A percentile compares a stretch with the other conserved stretches of the same genome.
phyloP scores from a whole-genome alignment of 2,329 filamentous ascomycete genomes.

The Aspergillus alliaceus region DNA sequence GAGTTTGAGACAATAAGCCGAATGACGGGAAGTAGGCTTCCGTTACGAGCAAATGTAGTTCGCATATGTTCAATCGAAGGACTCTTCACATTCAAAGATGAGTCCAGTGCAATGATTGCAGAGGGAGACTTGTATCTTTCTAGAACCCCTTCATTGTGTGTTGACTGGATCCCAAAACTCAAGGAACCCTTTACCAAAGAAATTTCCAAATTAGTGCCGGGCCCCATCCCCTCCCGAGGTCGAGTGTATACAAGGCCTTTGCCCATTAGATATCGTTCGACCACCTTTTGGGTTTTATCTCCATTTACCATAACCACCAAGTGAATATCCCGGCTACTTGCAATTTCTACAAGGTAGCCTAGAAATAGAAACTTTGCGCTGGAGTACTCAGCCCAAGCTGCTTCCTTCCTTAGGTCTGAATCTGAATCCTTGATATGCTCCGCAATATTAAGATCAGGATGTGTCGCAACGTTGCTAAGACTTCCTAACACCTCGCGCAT shows the following conservation, averaged over 20 bases:
- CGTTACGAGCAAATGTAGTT: constrained; percentile 35
- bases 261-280: constrained; percentile 45
- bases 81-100: constrained; percentile 40
- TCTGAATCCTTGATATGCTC: constrained; percentile 37
- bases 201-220: constrained; percentile 32
- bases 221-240: constrained; percentile 32
- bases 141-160: constrained; percentile 28
- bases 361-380: constrained; percentile 49
- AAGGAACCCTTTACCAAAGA: constrained; percentile 36
- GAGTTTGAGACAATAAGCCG: constrained; percentile 48
- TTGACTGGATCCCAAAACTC: constrained; percentile 38
- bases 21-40: constrained; percentile 42
- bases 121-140: constrained; percentile 36
- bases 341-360: constrained; percentile 41
- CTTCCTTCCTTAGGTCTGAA: constrained; percentile 37
- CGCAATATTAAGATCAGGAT: constrained; percentile 46
- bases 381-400: constrained; percentile 48
- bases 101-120: constrained; percentile 47
- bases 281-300: constrained; percentile 36
- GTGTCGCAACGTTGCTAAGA: constrained; percentile 44
- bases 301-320: constrained; percentile 40
- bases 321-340: constrained; percentile 36
- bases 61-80: constrained; percentile 41
- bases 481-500: constrained; percentile 36
- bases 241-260: constrained; percentile 39